phyloP scores from a whole-genome alignment of 495 filamentous ascomycete species.

The Penicillium robsamsonii region DNA sequence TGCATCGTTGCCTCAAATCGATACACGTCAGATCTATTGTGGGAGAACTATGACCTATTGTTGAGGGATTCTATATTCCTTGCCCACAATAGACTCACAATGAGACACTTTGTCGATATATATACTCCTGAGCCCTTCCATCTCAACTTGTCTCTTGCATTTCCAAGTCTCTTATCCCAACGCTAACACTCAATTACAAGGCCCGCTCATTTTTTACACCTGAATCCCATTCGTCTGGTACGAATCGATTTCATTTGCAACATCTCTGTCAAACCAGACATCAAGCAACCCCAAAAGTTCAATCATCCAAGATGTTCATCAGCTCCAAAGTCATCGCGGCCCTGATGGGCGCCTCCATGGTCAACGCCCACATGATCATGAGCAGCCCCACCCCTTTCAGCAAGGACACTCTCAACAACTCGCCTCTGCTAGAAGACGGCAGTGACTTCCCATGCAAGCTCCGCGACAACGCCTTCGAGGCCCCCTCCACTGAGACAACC shows the following conservation, averaged over 20 bases:
- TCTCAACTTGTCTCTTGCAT: neutral
- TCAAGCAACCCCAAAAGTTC: constrained; percentile 13
- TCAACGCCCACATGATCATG: constrained; percentile 69
- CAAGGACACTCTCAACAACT: constrained; percentile 49
- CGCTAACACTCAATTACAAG: constrained; percentile 12
- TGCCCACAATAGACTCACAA: neutral
- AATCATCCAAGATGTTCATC: constrained; percentile 36
- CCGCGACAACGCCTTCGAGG: constrained; percentile 23
- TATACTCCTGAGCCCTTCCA: neutral
- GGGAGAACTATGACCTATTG: neutral
- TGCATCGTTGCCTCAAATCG: constrained; percentile 4
- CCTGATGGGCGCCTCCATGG: constrained; percentile 49
- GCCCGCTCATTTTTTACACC: constrained; percentile 21
- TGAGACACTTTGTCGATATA: constrained; percentile 3
- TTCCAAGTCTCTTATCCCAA: constrained; percentile 4
- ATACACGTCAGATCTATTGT: constrained; percentile 3
- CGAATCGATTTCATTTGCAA: constrained; percentile 30
- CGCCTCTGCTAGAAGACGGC: constrained; percentile 59
- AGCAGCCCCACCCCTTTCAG: constrained; percentile 64
- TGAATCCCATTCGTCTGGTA: constrained; percentile 45
- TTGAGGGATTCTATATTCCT: neutral
- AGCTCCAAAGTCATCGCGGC: constrained; percentile 36
- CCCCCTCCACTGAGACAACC: constrained; percentile 27
- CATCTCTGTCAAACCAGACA: constrained; percentile 27
- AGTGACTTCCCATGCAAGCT: constrained; percentile 79